A percentile compares a stretch with the other conserved stretches of the same genome.
phyloP scores from a whole-genome alignment of 75 land plant genomes.

The Pseudotsuga menziesii region DNA sequence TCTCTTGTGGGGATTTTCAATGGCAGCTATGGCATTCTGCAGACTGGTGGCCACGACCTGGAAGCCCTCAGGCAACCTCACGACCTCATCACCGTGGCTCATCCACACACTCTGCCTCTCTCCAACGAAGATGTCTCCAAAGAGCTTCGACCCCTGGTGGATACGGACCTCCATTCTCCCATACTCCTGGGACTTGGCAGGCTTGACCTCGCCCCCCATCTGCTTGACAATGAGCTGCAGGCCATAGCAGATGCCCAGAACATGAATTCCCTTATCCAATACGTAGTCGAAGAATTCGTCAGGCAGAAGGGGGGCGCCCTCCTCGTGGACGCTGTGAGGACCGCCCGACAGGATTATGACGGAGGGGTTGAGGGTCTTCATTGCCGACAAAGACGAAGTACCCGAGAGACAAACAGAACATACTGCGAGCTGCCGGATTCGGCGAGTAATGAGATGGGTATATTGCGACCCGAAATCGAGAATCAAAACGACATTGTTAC shows the following conservation, averaged over 20 bases:
- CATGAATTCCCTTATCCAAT: slow-evolving; percentile 41
- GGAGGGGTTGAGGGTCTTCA: slow-evolving; percentile 44
- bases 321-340: slow-evolving; percentile 84
- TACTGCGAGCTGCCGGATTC: slow-evolving; percentile 67
- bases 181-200: slow-evolving; percentile 86
- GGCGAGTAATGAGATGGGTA: slow-evolving; percentile 94
- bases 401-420: slow-evolving; percentile 85
- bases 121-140: slow-evolving; percentile 17
- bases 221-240: slow-evolving; percentile 82
- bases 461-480: slow-evolving; percentile 96
- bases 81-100: slow-evolving; percentile 97
- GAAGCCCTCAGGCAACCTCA: slow-evolving; percentile 67
- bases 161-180: slow-evolving; percentile 83
- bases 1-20: slow-evolving; percentile 50
- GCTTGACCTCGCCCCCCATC: slow-evolving; percentile 74
- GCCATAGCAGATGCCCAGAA: slow-evolving; percentile 94
- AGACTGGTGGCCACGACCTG: slow-evolving; percentile 61
- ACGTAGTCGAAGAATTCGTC: slow-evolving; percentile 69
- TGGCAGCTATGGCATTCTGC: slow-evolving; percentile 78
- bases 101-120: slow-evolving; percentile 83
- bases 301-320: slow-evolving; percentile 62
- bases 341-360: slow-evolving; percentile 92
- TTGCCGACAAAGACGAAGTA: slow-evolving; percentile 47
- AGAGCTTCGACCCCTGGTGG: slow-evolving; percentile 16
- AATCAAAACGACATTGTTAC: slow-evolving; percentile 38